A percentile compares a stretch with the other conserved stretches of the same genome.
phyloP scores from a whole-genome alignment of 257 asterid species.

The Anisodus acutangulus region DNA sequence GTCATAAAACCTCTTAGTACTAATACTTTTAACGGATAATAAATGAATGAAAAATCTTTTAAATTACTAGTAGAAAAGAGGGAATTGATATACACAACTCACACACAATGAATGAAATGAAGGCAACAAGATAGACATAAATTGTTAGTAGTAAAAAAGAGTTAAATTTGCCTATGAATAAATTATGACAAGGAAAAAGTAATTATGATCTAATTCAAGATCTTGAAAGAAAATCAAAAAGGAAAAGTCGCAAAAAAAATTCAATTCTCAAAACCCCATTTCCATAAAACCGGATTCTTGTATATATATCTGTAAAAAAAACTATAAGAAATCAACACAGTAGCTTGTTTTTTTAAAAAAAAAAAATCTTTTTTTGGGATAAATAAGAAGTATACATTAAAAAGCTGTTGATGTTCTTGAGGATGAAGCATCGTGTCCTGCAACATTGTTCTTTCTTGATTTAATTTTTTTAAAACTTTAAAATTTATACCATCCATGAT shows the following conservation, averaged over 20 bases:
- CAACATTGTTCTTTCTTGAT: conserved; percentile 49
- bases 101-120: not conserved
- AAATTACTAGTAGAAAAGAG: not conserved
- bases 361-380: too few relatives aligned
- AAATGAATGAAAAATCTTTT: not conserved
- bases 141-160: not conserved
- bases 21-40: not conserved
- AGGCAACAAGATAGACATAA: not conserved
- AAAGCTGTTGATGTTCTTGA: conserved; percentile 48
- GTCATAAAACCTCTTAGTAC: not conserved
- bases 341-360: not conserved
- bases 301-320: not conserved
- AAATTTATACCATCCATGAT: not conserved
- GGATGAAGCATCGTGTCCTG: conserved; percentile 60
- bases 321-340: not conserved
- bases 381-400: conserved; percentile 37
- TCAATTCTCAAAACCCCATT: conserved; percentile 1
- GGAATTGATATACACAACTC: too few relatives aligned
- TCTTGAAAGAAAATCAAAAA: not conserved
- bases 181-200: not conserved
- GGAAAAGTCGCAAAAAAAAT: not conserved
- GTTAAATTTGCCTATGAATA: not conserved
- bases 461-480: not conserved
- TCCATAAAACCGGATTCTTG: not conserved
- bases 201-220: not conserved